phyloP scores from a whole-genome alignment of 148 eudicot species.

The Dysphania ambrosioides region DNA sequence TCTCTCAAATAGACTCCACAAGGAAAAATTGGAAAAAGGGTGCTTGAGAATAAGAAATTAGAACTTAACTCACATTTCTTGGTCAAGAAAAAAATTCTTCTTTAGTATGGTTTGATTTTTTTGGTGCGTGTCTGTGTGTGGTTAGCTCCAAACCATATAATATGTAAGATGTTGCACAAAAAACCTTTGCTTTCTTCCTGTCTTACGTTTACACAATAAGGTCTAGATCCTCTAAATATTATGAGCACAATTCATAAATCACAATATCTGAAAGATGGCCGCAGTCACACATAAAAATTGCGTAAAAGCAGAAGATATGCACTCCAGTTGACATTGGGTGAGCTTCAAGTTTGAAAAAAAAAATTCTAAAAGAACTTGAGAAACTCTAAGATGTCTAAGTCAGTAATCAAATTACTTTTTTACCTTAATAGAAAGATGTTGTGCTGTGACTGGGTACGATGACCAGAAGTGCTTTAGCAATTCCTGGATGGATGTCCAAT shows the following conservation, averaged over 20 bases:
- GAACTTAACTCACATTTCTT: no score
- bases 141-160: no score
- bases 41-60: no score
- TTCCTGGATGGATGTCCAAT: conserved; percentile 92
- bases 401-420: conserved; percentile 6
- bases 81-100: no score
- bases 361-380: neutral
- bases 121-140: no score
- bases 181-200: no score
- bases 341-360: neutral
- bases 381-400: neutral
- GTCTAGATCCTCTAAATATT: neutral
- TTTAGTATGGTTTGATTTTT: no score
- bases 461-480: conserved; percentile 97
- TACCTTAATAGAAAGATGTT: conserved; percentile 71
- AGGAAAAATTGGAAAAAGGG: no score
- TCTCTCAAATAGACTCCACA: no score
- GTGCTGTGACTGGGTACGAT: conserved; percentile 82
- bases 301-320: neutral
- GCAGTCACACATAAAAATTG: neutral
- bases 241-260: neutral
- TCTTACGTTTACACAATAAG: neutral
- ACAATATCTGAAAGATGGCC: neutral
- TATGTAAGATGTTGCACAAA: no score
- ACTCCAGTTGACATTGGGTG: neutral